Percentiles rank a stretch among this genome's conserved stretches.
phyloP scores from a whole-genome alignment of 768 basidiomycete species.

The Trametes gibbosa region DNA sequence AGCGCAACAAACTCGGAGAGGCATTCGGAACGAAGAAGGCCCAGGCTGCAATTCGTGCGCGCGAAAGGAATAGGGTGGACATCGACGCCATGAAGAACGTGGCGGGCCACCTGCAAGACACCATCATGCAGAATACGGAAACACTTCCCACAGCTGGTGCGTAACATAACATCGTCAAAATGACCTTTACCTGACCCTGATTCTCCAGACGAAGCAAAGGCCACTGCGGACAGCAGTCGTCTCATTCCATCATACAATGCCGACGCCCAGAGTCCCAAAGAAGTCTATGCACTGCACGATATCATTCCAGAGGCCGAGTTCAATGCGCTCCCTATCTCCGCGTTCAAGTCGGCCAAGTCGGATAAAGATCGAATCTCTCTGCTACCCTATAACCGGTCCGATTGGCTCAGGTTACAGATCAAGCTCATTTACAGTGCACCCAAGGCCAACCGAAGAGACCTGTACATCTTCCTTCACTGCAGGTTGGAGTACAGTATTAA shows the following conservation, averaged over 20 bases:
- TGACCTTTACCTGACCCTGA: background rate
- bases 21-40: constrained; percentile 96
- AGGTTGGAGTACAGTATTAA: background rate
- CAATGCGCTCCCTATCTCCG: constrained; percentile 58
- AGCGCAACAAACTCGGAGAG: constrained; percentile 79
- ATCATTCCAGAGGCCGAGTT: constrained; percentile 83
- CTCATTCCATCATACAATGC: constrained; percentile 75
- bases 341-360: constrained; percentile 51
- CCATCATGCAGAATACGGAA: constrained; percentile 71
- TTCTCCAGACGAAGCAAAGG: constrained; percentile 64
- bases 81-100: constrained; percentile 84
- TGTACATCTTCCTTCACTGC: constrained; percentile 33
- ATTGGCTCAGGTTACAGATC: constrained; percentile 74
- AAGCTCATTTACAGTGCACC: constrained; percentile 37
- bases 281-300: constrained; percentile 69
- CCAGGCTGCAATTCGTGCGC: constrained; percentile 77
- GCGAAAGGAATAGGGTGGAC: constrained; percentile 89
- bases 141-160: constrained; percentile 69
- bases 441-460: constrained; percentile 54
- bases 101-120: constrained; percentile 75
- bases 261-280: constrained; percentile 64
- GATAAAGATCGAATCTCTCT: constrained; percentile 49
- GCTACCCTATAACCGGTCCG: constrained; percentile 59
- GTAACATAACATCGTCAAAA: constrained; percentile 21
- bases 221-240: constrained; percentile 57